Evolutionary conservation across 257 asterid genomes (phyloP).

Genomic region (Solanum chilense): DNA sequence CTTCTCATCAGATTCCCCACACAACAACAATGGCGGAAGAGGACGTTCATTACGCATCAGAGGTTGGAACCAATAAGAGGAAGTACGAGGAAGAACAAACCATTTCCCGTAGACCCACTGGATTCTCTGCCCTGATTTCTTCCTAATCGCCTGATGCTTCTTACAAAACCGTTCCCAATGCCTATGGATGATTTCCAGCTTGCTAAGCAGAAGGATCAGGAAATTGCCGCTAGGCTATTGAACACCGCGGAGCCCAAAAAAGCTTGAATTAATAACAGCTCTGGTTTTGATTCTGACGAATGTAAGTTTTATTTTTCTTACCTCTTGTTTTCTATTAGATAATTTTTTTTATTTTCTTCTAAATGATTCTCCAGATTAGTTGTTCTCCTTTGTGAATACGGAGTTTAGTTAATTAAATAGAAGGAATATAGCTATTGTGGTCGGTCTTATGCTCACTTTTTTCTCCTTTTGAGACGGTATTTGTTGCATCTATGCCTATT

Average conservation of each 20-base stretch:
- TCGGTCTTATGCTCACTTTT: background rate
- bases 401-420: background rate
- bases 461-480: background rate
- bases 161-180: conserved; percentile 60
- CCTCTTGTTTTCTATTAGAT: background rate
- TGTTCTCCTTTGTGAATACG: background rate
- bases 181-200: conserved; percentile 70
- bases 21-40: conserved; percentile 14
- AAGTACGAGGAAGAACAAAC: conserved; percentile 56
- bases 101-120: conserved; percentile 65
- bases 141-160: conserved; percentile 40
- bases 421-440: background rate
- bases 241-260: conserved; percentile 53
- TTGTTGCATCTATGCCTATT: background rate
- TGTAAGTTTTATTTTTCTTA: background rate
- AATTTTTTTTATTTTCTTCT: background rate
- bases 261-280: conserved; percentile 58
- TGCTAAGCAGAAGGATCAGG: conserved; percentile 90
- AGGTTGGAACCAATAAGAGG: conserved; percentile 9
- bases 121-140: conserved; percentile 54
- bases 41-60: background rate
- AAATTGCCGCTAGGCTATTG: conserved; percentile 76
- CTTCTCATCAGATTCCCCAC: background rate
- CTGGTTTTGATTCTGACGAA: background rate
- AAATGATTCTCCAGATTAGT: background rate